Evolutionary conservation across 306 rosid species (phyloP), one percentile per base, ranked within the genome.

Genomic region (Sicyos edulis): DNA sequence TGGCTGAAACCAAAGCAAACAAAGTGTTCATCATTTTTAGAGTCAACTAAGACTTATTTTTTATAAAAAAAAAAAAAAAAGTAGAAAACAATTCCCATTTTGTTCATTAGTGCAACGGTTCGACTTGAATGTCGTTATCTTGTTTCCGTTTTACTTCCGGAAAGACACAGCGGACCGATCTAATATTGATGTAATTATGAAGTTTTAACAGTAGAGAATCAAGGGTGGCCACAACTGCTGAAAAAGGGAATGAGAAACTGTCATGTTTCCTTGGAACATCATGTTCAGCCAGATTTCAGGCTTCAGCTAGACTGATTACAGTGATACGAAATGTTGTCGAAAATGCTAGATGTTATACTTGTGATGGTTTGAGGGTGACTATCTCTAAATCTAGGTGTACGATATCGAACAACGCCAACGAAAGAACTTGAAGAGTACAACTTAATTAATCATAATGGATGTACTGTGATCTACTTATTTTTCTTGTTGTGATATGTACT

Each of bases 1-100:
- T 90, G 74, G 85, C 98, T 92, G 91, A 78, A 86, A 82, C 76
- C 64, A 62, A 74, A 45, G 12, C 2, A 17, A 47, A 72, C 26
- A 24, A 69, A 11, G 7, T 13, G 72, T 7, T 50, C 12, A 68
- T 15, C 52, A 71, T 32, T 10, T 71, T 10, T 17, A 32, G 17
- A 53, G 50, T 54, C 26, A 54, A 55, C 63, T 21, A 17, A 29
- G 62, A 76, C 47, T 32, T 60, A 22, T 61, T 16, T 3, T 7
- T 53, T 49, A 76, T n/a, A n/a, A n/a, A n/a, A n/a, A n/a, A n/a
- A n/a, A n/a, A n/a, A n/a, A 55, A 44, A 42, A 32, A 71, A 26
- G 51, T 8, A 64, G 70, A 61, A 77, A 78, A 63, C 58, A 10
- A 69, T 22, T 22, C 16, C 59, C 16, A 45, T 50, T 49, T 69